Percentiles rank a stretch among this genome's conserved stretches.
Conservation (phyloP, 2,329 filamentous ascomycete species). For the Nemania serpens region DNA sequence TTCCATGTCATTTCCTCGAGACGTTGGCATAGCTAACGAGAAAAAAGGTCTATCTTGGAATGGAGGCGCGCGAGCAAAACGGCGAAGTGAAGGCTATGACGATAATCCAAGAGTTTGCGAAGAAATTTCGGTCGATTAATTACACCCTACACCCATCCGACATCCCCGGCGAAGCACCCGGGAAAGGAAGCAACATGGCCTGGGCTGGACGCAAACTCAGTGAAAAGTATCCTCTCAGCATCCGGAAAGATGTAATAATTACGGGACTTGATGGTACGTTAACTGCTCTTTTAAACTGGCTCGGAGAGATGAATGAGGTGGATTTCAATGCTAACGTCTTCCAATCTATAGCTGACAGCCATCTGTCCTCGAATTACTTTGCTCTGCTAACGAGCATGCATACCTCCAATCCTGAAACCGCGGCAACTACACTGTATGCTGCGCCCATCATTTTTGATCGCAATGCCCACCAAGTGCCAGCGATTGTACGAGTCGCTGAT, state of each 20-base stretch:
- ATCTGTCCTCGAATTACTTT: slow-evolving; percentile 72
- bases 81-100: slow-evolving; percentile 64
- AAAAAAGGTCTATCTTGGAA: slow-evolving; percentile 69
- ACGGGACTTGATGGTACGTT: slow-evolving; percentile 74
- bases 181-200: slow-evolving; percentile 75
- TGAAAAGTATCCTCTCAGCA: slow-evolving; percentile 58
- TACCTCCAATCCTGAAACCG: slow-evolving; percentile 61
- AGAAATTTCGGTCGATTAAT: slow-evolving; percentile 68
- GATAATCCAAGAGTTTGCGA: slow-evolving; percentile 65
- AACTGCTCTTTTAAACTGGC: too few relatives aligned
- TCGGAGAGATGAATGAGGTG: too few relatives aligned
- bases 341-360: slow-evolving; percentile 64
- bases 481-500: slow-evolving; percentile 72
- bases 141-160: slow-evolving; percentile 70
- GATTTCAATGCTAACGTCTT: slow-evolving; percentile 22
- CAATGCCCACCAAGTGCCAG: slow-evolving; percentile 70
- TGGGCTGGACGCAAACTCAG: slow-evolving; percentile 72
- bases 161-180: slow-evolving; percentile 70
- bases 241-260: slow-evolving; percentile 66
- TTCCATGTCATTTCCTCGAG: neutral
- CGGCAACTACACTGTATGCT: slow-evolving; percentile 67
- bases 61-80: slow-evolving; percentile 70
- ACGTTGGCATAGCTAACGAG: slow-evolving; percentile 17
- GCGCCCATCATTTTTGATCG: slow-evolving; percentile 76
- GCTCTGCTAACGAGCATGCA: slow-evolving; percentile 67